These are phyloP conservation scores for Mikania micrantha DNA, from an alignment of 129 eudicot genomes.

Conservation along the genomic window DNA sequence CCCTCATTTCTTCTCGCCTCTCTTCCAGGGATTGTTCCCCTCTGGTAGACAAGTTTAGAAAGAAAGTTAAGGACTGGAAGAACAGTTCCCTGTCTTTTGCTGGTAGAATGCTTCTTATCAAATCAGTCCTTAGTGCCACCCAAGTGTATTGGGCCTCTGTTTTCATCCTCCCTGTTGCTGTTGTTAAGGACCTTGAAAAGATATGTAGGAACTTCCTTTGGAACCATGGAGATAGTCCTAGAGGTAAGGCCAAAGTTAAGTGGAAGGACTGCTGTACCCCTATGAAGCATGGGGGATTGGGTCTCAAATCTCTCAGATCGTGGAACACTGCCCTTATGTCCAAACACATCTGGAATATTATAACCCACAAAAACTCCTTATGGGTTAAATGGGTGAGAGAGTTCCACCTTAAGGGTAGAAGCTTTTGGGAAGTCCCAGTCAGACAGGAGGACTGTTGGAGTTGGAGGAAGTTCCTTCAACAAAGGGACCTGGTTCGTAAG, in stretches of 20 bases:
- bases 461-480: not conserved
- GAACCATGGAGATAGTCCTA: not conserved
- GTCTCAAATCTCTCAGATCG: not conserved
- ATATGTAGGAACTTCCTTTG: not conserved
- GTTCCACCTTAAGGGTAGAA: not conserved
- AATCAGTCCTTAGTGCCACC: not conserved
- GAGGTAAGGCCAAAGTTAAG: too few species aligned
- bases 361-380: not conserved
- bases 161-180: not conserved
- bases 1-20: not conserved
- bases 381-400: not conserved
- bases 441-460: not conserved
- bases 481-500: not conserved
- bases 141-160: not conserved
- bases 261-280: not conserved
- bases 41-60: not conserved
- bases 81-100: not conserved
- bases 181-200: not conserved
- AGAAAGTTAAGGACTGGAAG: not conserved
- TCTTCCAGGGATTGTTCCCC: not conserved
- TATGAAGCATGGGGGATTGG: not conserved
- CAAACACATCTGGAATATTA: not conserved
- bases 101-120: not conserved
- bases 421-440: not conserved
- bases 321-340: not conserved